Evolutionary conservation across 176 grass and related monocot species (phyloP), one percentile per base, ranked within the genome.

Genomic region (Hordeum marinum): DNA sequence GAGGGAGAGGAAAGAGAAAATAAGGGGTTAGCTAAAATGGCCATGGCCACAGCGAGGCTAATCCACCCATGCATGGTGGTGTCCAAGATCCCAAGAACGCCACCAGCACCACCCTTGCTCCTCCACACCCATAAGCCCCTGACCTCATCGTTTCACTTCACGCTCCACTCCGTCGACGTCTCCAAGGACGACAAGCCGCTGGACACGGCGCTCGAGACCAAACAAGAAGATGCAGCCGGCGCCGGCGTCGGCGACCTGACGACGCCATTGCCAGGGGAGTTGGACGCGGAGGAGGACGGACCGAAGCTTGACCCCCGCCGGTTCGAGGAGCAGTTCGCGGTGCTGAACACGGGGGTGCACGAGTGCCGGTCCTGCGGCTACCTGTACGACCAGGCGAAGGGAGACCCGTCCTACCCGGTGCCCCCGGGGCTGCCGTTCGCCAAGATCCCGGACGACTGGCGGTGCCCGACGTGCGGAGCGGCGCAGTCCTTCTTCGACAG

Each of bases 281-380:
- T 62, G 59, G 59, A 43, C 15, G 59, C 4, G 8, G 84, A 84
- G 4, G 82, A 59, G 14, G 69, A 48, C 24, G 11, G 59, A 18
- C 78, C 77, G 3, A 84, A 87, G 54, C 23, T 98, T 17, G 93
- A 98, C 77, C 91, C 87, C 0, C 89, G 95, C 1, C 87, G 95
- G 15, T 41, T 89, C 5, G 93, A 95, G 85, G 95, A 98, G 91
- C 88, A 90, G 86, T 98, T 98, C 66, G 93, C 85, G 24, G 93
- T 98, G 79, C 76, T 98, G n/a, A 94, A 97, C 88, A 97, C 92
- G 8, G 95, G 95, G 17, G 55, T 98, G 64, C 79, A 93, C 84
- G 93, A 98, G 85, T 98, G 95, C 89, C 82, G 91, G 37, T 98
- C 95, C 14, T 98, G 95, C 85, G 93, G 95, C 54, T 95, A 90